Percentiles rank a stretch among this genome's conserved stretches.
Evolutionary conservation across 1,284 basidiomycete species (phyloP).

Genomic region (Bjerkandera adusta): DNA sequence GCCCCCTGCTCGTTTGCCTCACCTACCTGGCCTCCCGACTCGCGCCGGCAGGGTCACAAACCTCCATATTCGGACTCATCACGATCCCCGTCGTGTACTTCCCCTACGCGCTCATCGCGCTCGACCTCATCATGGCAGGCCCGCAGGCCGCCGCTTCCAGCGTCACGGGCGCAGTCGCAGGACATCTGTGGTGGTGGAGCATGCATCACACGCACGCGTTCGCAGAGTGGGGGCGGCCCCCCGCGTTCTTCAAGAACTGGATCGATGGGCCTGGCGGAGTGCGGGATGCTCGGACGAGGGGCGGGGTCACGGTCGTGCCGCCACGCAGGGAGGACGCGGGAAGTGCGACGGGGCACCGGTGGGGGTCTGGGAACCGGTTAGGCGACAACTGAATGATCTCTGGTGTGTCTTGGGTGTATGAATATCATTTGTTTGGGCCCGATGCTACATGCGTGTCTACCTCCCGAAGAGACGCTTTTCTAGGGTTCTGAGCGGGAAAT

Average conservation of each 20-base stretch:
- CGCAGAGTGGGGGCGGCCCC: slow-evolving; percentile 31
- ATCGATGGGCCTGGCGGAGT: slow-evolving; percentile 29
- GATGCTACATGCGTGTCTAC: background rate
- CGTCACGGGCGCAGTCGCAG: slow-evolving; percentile 71
- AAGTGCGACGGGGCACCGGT: slow-evolving; percentile 32
- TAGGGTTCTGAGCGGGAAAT: slow-evolving; percentile 36
- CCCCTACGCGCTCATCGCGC: slow-evolving; percentile 70
- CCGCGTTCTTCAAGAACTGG: slow-evolving; percentile 35
- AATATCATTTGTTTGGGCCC: background rate
- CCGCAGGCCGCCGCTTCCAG: slow-evolving; percentile 52
- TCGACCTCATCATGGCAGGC: slow-evolving; percentile 73
- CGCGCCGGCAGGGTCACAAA: slow-evolving; percentile 61
- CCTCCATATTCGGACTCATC: slow-evolving; percentile 74
- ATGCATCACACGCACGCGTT: slow-evolving; percentile 42
- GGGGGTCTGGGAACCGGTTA: slow-evolving; percentile 43
- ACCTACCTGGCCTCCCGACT: slow-evolving; percentile 68
- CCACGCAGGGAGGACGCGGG: slow-evolving; percentile 26
- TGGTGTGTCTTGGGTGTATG: background rate
- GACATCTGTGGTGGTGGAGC: slow-evolving; percentile 79
- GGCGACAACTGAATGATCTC: slow-evolving; percentile 20
- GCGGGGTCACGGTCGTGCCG: slow-evolving; percentile 33
- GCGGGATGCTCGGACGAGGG: slow-evolving; percentile 22
- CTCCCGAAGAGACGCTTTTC: slow-evolving; percentile 30
- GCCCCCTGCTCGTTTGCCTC: slow-evolving; percentile 67
- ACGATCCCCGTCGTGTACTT: slow-evolving; percentile 71